Base-by-base conservation (phyloP, 805 yeast species). In the Lipomyces lipofer region DNA sequence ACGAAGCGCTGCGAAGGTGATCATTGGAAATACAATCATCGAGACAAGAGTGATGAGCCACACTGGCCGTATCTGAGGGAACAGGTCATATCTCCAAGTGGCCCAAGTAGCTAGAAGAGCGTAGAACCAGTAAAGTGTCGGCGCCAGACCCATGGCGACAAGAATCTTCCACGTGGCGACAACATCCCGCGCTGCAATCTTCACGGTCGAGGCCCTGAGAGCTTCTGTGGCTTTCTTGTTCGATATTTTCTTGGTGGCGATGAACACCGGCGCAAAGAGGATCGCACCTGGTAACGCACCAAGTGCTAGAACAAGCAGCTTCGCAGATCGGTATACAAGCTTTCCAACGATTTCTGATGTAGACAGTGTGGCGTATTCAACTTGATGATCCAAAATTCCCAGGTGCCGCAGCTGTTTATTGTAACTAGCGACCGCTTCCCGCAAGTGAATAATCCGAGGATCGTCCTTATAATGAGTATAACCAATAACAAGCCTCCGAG, bases 141-240 rank as follows among this genome's bases (percentile, higher is more conserved):
- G 99, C 0, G 97, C 95, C 50, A 88, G 73, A 4, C 92, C 95
- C 80, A 94, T 79, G 30, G 91, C 83, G 36, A 92, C 89, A 59
- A 94, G 75, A 44, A 94, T 85, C 71, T 94, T 94, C 99, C 99
- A 94, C 1, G 98, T 91, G 1, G 98, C 98, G 56, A 94, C 80
- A 24, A 94, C 97, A 70, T 94, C 99, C 53, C 83, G 85, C 15
- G 96, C 99, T 66, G 84, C 83, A 56, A 94, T 84, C 69, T 94
- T 94, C 21, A 94, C 99, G 0, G 90, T 79, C 0, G 97, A 90
- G 6, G 79, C 84, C 9, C 90, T 91, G 56, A 94, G 75, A 0
- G 98, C 99, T 44, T 81, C 78, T 53, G 71, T 75, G 29, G 92
- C 89, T 70, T 91, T 90, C 54, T 77, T 75, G 42, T 75, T 78